phyloP scores from a whole-genome alignment of 768 basidiomycete genomes.

The Coprinopsis strossmayeri region DNA sequence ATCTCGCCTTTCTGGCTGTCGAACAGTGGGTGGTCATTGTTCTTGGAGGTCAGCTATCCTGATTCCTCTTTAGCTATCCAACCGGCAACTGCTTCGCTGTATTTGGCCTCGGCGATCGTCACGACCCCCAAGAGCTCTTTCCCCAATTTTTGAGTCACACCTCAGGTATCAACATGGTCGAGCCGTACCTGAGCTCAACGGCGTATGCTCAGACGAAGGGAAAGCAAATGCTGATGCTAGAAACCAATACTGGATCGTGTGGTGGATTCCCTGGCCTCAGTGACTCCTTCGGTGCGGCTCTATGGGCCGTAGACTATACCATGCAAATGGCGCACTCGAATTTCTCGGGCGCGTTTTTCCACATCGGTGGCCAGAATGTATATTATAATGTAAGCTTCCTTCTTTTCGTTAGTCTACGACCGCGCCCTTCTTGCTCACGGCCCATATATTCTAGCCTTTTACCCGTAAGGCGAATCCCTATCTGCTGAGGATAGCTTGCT shows the following conservation, averaged over 20 bases:
- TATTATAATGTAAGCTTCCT: constrained; percentile 56
- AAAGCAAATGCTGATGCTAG: constrained; percentile 57
- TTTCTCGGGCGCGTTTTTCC: constrained; percentile 46
- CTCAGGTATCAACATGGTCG: constrained; percentile 40
- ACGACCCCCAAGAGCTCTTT: constrained; percentile 42
- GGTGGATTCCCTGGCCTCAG: constrained; percentile 62
- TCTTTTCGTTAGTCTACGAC: no score
- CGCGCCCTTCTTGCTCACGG: no score
- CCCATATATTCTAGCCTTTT: constrained; percentile 43
- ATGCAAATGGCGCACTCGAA: constrained; percentile 57
- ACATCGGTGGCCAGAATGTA: constrained; percentile 62
- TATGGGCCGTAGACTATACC: constrained; percentile 62
- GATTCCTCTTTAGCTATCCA: constrained; percentile 23
- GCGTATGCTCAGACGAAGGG: constrained; percentile 33
- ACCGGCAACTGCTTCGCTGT: constrained; percentile 55
- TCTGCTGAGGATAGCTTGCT: neutral
- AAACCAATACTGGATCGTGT: no score
- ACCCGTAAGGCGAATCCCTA: constrained; percentile 35
- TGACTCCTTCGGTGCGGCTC: constrained; percentile 55
- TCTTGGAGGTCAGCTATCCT: no score
- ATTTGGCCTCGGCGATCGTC: constrained; percentile 32
- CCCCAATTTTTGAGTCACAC: constrained; percentile 55
- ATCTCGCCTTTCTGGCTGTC: constrained; percentile 41
- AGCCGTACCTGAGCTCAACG: constrained; percentile 44
- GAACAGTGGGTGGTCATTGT: constrained; percentile 40